These are phyloP conservation scores for Aquilaria yunnanensis DNA, from an alignment of 345 rosid species.

Conservation along the genomic window DNA sequence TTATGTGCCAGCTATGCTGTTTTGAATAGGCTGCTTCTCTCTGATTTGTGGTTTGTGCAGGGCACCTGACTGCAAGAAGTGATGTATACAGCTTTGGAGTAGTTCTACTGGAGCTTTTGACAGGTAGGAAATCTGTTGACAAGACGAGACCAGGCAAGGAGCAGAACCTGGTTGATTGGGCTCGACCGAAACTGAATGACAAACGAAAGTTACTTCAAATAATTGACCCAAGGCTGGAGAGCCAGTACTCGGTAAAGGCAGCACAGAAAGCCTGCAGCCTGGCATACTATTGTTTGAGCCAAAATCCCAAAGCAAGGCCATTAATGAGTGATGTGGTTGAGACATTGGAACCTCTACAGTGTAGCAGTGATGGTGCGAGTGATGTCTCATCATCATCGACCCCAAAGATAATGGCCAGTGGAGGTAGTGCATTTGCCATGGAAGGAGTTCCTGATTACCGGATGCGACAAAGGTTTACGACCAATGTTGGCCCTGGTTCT, in stretches of 20 bases:
- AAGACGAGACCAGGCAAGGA: slow-evolving; percentile 93
- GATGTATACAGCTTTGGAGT: slow-evolving; percentile 97
- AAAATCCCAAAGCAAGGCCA: slow-evolving; percentile 96
- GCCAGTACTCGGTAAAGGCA: slow-evolving; percentile 84
- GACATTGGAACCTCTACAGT: slow-evolving; percentile 87
- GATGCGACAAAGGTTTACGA: slow-evolving; percentile 48
- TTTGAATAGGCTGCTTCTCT: neutral
- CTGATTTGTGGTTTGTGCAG: slow-evolving; percentile 36
- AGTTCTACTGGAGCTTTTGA: slow-evolving; percentile 86
- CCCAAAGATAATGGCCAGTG: slow-evolving; percentile 26
- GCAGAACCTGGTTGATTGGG: slow-evolving; percentile 98
- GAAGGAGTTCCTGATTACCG: slow-evolving; percentile 62
- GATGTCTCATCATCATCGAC: slow-evolving; percentile 37
- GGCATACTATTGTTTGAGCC: slow-evolving; percentile 92
- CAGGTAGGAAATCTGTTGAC: slow-evolving; percentile 92
- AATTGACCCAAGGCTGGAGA: slow-evolving; percentile 84
- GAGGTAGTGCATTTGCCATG: slow-evolving; percentile 53
- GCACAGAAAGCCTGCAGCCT: slow-evolving; percentile 96
- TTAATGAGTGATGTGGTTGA: slow-evolving; percentile 95
- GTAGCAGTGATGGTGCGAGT: slow-evolving; percentile 33
- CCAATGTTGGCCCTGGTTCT: slow-evolving; percentile 72
- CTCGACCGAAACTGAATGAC: slow-evolving; percentile 92
- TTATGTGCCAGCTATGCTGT: no score
- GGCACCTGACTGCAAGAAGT: slow-evolving; percentile 94
- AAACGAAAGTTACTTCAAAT: slow-evolving; percentile 83